phyloP scores from a whole-genome alignment of 176 grass and related monocot genomes.

The Oropetium thomaeum region DNA sequence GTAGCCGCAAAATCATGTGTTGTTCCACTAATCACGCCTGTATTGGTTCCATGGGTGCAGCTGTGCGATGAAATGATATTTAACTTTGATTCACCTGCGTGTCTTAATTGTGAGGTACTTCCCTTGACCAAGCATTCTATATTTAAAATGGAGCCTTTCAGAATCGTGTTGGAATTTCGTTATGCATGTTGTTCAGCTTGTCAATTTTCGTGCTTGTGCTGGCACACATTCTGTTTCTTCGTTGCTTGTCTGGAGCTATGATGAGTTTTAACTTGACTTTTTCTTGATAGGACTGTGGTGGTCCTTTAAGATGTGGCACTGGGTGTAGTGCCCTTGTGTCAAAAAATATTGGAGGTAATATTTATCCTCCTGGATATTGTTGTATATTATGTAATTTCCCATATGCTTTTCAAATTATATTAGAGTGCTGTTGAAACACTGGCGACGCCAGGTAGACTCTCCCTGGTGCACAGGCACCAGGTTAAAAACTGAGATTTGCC shows the following conservation, averaged over 20 bases:
- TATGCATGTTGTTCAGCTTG: not conserved
- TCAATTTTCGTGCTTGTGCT: not conserved
- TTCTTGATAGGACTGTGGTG: conserved; percentile 69
- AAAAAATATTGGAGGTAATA: conserved; percentile 58
- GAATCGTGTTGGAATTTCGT: not conserved
- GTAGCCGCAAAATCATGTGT: not conserved
- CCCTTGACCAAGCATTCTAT: conserved; percentile 5
- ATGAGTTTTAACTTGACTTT: not conserved
- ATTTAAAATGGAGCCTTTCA: not conserved
- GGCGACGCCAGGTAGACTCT: too few relatives aligned
- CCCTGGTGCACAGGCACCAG: too few relatives aligned
- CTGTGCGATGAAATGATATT: conserved; percentile 88
- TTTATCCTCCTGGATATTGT: not conserved
- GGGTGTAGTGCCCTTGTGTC: conserved; percentile 79
- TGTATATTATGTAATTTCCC: not conserved
- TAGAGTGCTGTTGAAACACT: not conserved
- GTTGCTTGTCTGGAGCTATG: conserved; percentile 4
- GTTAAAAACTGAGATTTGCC: too few relatives aligned
- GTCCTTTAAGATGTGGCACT: conserved; percentile 69
- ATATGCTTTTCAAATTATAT: not conserved
- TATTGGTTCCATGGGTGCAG: conserved; percentile 38
- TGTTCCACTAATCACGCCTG: conserved; percentile 4
- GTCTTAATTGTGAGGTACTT: conserved; percentile 81
- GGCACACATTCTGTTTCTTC: not conserved
- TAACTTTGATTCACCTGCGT: conserved; percentile 74